Base-by-base conservation (phyloP, 306 rosid species). In the Gleditsia sinensis region DNA sequence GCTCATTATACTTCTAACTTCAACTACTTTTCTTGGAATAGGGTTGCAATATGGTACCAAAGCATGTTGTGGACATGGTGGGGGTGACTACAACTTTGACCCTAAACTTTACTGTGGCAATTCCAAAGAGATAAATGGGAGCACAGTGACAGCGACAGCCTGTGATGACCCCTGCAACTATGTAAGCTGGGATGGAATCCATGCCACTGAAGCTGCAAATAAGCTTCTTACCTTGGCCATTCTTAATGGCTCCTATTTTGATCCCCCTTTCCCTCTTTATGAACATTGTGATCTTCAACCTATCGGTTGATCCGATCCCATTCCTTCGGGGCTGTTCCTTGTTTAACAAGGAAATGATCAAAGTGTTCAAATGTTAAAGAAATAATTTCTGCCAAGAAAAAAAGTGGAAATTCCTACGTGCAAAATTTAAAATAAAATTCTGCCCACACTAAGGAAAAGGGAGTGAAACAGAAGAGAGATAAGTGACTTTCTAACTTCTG, bases 111-210 rank as follows among this genome's bases (percentile, higher is more conserved):
- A 77, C 9, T 91, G 98, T 59, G 97, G 97, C 25, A 85, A 85
- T 16, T 83, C 86, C 16, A 88, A 82, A 50, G 78, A 77, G 61
- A 77, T 86, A n/a, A 72, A 86, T 72, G 91, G 89, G 0, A 83
- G 74, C 6, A 76, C n/a, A 14, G 78, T 88, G 80, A 83, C 83
- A 65, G 90, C 96, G 80, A 76, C 82, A 63, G 96, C 96, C 49
- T 84, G 93, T 50, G 32, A 21, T 55, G 98, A 94, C 12, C 98
- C 98, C 1, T 55, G 79, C 55, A 89, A 89, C 80, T 91, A 91
- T 50, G 96, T 88, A 37, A 91, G 98, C 76, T 94, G 96, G 94
- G 97, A 94, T 85, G 98, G 96, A 36, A 77, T 94, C n/a, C 98
- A 94, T 70, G 75, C 97, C 70, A 86, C 96, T 49, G 98, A 94